Base-by-base conservation (phyloP, 305 asterid genomes). In the Fraxinus xanthoxyloides region DNA sequence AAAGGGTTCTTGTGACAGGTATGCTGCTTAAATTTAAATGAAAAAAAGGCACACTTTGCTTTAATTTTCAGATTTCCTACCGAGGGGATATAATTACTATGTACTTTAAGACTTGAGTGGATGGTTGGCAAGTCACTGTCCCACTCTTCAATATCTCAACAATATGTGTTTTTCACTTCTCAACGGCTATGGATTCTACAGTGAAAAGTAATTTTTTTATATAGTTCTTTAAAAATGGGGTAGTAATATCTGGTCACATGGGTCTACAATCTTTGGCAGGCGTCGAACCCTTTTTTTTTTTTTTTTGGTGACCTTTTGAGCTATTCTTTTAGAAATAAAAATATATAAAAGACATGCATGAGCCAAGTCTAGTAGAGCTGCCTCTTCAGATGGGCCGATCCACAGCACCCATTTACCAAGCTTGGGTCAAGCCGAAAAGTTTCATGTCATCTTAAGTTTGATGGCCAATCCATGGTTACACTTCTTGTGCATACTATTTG, bases 41-140 rank as follows among this genome's bases (percentile, higher is more conserved):
- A 46, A 74, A 26, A 82, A 85, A 81, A 79, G 79, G 81, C n/a
- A 48, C 80, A 72, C 56, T 87, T 92, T 88, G 92, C 93, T 93
- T 90, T 83, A 81, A 69, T 83, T 87, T 85, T 83, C 86, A 83
- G 86, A 79, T 82, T 89, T 28, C 73, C 19, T 65, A 9, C 36
- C 79, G 75, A 72, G 75, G 70, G 40, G 34, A 82, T 81, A 67
- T 86, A 38, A 82, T 88, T 36, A 51, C 72, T 35, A 86, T 72
- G 76, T 79, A 72, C 77, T 24, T 38, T 38, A 17, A 38, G 70
- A 78, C 72, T 81, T 72, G 43, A 80, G 36, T 77, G 34, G 80
- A 81, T 82, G 78, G 90, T 86, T 88, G 94, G 88, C 56, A 35
- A 77, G 91, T 86, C 90, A 76, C n/a, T 77, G 26, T 87, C 91